Conservation (phyloP, 2,329 filamentous ascomycete species). For the Sarocladium kiliense region DNA sequence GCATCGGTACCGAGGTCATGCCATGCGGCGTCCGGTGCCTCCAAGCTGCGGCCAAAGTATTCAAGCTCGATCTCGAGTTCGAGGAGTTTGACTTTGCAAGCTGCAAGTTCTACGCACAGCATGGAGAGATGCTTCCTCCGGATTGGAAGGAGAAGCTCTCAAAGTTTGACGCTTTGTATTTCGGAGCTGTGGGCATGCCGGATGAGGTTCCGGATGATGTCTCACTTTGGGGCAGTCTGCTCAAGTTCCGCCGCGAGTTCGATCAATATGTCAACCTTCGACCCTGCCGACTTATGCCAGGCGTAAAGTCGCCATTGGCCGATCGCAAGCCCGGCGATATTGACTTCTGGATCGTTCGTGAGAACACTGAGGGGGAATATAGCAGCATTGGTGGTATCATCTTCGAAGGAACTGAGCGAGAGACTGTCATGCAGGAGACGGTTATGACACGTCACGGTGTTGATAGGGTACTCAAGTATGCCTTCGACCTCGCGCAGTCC, state of each 20-base stretch:
- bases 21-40: slow-evolving; percentile 57
- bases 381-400: slow-evolving; percentile 60
- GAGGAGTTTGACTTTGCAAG: slow-evolving; percentile 62
- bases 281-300: slow-evolving; percentile 56
- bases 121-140: slow-evolving; percentile 36
- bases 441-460: slow-evolving; percentile 59
- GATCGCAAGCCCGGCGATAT: slow-evolving; percentile 51
- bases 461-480: slow-evolving; percentile 57
- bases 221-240: slow-evolving; percentile 60
- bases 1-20: slow-evolving; percentile 65
- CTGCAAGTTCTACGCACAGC: slow-evolving; percentile 49
- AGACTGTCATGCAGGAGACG: slow-evolving; percentile 56
- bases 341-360: slow-evolving; percentile 62
- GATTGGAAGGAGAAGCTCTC: slow-evolving; percentile 48
- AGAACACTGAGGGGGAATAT: slow-evolving; percentile 66
- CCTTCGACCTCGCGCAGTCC: slow-evolving; percentile 56
- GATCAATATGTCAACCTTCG: slow-evolving; percentile 67
- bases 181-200: slow-evolving; percentile 59
- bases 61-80: slow-evolving; percentile 51
- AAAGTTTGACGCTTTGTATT: slow-evolving; percentile 61
- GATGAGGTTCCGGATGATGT: slow-evolving; percentile 58
- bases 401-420: slow-evolving; percentile 53
- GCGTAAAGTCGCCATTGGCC: slow-evolving; percentile 52
- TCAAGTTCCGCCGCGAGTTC: slow-evolving; percentile 62
- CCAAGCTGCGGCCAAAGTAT: slow-evolving; percentile 41